These are phyloP conservation scores for Agaricus sinodeliciosus DNA, from an alignment of 768 basidiomycete species.

Conservation along the genomic window DNA sequence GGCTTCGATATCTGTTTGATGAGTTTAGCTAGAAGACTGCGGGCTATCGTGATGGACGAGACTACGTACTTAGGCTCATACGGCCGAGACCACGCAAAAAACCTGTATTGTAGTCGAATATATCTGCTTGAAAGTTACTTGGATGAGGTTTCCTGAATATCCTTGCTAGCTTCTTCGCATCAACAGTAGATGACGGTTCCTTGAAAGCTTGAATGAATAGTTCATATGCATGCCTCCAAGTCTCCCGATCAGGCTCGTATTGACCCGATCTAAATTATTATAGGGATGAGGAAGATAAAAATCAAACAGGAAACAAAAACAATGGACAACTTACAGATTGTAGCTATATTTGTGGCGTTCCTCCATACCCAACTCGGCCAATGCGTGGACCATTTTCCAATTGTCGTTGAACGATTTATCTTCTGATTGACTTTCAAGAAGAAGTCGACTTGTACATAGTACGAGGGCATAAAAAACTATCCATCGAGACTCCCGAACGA, in stretches of 20 bases:
- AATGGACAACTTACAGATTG: slow-evolving; percentile 28
- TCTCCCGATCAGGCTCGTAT: slow-evolving; percentile 52
- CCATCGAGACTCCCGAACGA: slow-evolving; percentile 58
- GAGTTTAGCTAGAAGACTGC: neutral
- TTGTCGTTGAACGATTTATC: slow-evolving; percentile 41
- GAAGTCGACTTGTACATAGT: slow-evolving; percentile 56
- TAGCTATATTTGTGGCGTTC: slow-evolving; percentile 51
- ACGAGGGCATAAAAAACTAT: slow-evolving; percentile 71
- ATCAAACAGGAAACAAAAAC: slow-evolving; percentile 1
- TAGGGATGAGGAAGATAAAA: slow-evolving; percentile 2
- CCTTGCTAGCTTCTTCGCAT: slow-evolving; percentile 52
- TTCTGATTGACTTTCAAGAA: slow-evolving; percentile 45
- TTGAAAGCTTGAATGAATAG: slow-evolving; percentile 59
- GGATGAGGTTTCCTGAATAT: slow-evolving; percentile 46
- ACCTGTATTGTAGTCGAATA: slow-evolving; percentile 67
- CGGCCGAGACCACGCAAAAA: slow-evolving; percentile 69
- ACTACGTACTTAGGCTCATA: slow-evolving; percentile 70
- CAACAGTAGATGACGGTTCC: slow-evolving; percentile 39
- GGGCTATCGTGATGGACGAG: neutral
- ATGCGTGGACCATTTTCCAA: slow-evolving; percentile 47
- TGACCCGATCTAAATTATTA: slow-evolving; percentile 10
- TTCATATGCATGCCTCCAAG: slow-evolving; percentile 62
- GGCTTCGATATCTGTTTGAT: slow-evolving; percentile 60
- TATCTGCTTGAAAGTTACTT: slow-evolving; percentile 41
- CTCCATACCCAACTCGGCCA: slow-evolving; percentile 76